Evolutionary conservation across 2,329 filamentous ascomycete species (phyloP).

Genomic region (Cladobotryum protrusum): DNA sequence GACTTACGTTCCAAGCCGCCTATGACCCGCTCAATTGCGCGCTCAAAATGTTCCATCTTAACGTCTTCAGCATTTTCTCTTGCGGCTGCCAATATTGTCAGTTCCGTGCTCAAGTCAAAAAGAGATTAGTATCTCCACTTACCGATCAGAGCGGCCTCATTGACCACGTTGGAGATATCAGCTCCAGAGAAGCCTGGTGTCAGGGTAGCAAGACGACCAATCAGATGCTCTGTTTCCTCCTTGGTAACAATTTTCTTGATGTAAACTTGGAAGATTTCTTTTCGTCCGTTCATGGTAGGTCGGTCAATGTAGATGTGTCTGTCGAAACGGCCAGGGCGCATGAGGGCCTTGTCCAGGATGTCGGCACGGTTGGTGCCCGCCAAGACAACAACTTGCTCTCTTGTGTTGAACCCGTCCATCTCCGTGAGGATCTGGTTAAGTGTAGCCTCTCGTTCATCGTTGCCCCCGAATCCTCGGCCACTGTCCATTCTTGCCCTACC

Average conservation of each 20-base stretch:
- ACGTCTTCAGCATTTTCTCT: slow-evolving; percentile 75
- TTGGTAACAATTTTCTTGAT: slow-evolving; percentile 89
- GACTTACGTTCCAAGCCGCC: slow-evolving; percentile 97
- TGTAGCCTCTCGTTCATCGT: slow-evolving; percentile 94
- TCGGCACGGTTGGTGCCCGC: slow-evolving; percentile 96
- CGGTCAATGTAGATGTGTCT: slow-evolving; percentile 92
- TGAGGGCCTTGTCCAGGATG: slow-evolving; percentile 87
- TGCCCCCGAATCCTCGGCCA: slow-evolving; percentile 68
- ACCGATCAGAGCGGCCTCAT: slow-evolving; percentile 96
- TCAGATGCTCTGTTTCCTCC: slow-evolving; percentile 81
- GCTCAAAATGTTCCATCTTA: slow-evolving; percentile 86
- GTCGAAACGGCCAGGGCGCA: slow-evolving; percentile 95
- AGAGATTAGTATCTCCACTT: slow-evolving; percentile 18
- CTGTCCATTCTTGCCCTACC: slow-evolving; percentile 82
- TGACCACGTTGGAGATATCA: slow-evolving; percentile 97
- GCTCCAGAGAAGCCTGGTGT: slow-evolving; percentile 96
- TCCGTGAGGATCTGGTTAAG: slow-evolving; percentile 98
- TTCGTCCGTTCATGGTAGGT: slow-evolving; percentile 92
- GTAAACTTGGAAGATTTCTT: slow-evolving; percentile 94
- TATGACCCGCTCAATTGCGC: slow-evolving; percentile 94
- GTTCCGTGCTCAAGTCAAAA: background rate
- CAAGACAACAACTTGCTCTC: slow-evolving; percentile 91
- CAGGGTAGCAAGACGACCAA: slow-evolving; percentile 81
- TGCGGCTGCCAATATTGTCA: slow-evolving; percentile 55
- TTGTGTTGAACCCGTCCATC: slow-evolving; percentile 98